These are phyloP conservation scores for Cryptomeria japonica DNA, from an alignment of 75 land plant species.

Conservation along the genomic window DNA sequence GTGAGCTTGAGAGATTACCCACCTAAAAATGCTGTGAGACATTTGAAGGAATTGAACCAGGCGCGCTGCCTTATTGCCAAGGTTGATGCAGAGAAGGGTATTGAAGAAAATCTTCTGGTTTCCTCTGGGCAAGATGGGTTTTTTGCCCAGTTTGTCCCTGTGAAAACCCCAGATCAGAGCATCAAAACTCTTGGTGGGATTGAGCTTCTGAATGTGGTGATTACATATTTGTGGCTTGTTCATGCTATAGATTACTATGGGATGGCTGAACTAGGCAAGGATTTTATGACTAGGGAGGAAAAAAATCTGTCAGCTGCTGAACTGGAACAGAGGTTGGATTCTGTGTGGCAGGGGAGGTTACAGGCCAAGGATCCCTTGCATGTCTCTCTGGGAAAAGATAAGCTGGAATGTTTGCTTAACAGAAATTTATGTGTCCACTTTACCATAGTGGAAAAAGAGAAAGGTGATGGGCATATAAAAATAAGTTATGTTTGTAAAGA, in stretches of 20 bases:
- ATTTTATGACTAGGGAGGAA: conserved; percentile 20
- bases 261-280: conserved; percentile 24
- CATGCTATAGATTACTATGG: conserved; percentile 50
- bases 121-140: conserved; percentile 17
- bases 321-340: conserved; percentile 46
- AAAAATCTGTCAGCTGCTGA: conserved; percentile 20
- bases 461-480: conserved; percentile 32
- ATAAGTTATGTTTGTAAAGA: conserved; percentile 39
- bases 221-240: conserved; percentile 46
- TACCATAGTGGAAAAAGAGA: conserved; percentile 31
- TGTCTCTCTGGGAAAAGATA: conserved; percentile 36
- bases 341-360: conserved; percentile 38
- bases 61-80: too few species aligned
- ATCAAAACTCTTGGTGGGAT: conserved; percentile 27
- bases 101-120: conserved; percentile 36
- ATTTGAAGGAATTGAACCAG: too few species aligned
- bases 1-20: too few species aligned
- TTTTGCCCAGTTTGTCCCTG: too few species aligned
- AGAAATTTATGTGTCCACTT: conserved; percentile 34
- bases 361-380: conserved; percentile 43
- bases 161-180: conserved; percentile 4
- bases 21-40: too few species aligned
- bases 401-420: conserved; percentile 22
- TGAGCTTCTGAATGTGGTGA: conserved; percentile 42
- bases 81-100: background rate